phyloP scores from a whole-genome alignment of 2,329 filamentous ascomycete genomes.

The Pyrenochaeta sp. region DNA sequence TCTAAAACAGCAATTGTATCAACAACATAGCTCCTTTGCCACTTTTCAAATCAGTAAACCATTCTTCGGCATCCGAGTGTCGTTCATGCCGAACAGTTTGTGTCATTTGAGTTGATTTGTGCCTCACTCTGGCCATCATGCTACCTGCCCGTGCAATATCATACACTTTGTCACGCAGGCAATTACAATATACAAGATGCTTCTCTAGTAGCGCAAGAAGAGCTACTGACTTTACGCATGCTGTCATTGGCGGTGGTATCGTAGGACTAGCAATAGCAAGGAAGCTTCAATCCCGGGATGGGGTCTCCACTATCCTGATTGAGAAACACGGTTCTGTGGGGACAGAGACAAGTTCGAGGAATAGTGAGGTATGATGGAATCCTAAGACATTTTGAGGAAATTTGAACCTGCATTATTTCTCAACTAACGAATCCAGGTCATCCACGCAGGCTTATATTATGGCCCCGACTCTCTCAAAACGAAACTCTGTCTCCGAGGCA shows the following conservation, averaged over 20 bases:
- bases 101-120: too few species aligned
- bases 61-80: too few species aligned
- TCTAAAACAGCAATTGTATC: not conserved
- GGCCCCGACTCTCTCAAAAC: conserved; percentile 79
- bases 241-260: conserved; percentile 73
- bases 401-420: too few species aligned
- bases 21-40: too few species aligned
- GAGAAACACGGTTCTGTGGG: conserved; percentile 79
- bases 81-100: not conserved
- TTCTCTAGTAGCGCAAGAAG: conserved; percentile 39
- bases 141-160: conserved; percentile 14
- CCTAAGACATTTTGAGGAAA: too few species aligned
- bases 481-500: conserved; percentile 78
- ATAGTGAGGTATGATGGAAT: conserved; percentile 73
- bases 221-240: conserved; percentile 69
- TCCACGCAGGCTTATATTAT: conserved; percentile 96
- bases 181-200: conserved; percentile 10
- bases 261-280: conserved; percentile 83
- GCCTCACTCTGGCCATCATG: conserved; percentile 21
- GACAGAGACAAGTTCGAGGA: conserved; percentile 87
- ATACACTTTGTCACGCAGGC: too few species aligned
- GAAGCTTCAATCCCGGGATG: conserved; percentile 68
- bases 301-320: conserved; percentile 75
- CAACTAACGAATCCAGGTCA: conserved; percentile 74
- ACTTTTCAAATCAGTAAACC: too few species aligned